These are phyloP conservation scores for Avicennia marina DNA, from an alignment of 257 asterid genomes.

Conservation along the genomic window DNA sequence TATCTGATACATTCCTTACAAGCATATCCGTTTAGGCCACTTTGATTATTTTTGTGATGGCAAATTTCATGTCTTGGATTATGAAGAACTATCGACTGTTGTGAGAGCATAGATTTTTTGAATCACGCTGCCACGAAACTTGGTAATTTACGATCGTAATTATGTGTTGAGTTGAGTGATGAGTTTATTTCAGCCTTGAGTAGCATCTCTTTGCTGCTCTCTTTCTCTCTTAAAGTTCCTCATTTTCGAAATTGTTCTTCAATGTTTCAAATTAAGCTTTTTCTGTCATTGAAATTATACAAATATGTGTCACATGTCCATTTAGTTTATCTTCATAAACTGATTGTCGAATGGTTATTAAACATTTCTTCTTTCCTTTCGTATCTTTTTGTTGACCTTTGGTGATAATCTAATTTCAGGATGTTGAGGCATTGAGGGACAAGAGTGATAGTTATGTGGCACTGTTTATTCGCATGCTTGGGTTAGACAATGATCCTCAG, in stretches of 20 bases:
- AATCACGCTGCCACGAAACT: too few relatives aligned
- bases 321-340: not conserved
- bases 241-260: not conserved
- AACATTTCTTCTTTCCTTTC: not conserved
- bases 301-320: not conserved
- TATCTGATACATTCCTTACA: too few relatives aligned
- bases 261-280: not conserved
- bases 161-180: not conserved
- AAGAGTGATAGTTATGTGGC: conserved; percentile 47
- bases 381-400: not conserved
- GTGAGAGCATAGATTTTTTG: too few relatives aligned
- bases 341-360: not conserved
- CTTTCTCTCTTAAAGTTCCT: not conserved
- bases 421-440: conserved; percentile 30
- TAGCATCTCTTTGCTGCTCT: too few relatives aligned
- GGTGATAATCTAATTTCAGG: conserved; percentile 39
- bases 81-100: too few relatives aligned
- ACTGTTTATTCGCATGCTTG: conserved; percentile 77
- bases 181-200: not conserved
- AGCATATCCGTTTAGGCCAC: too few relatives aligned
- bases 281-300: not conserved
- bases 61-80: not conserved
- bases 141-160: too few relatives aligned
- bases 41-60: not conserved
- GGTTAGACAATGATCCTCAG: conserved; percentile 66